Percentiles rank a stretch among this genome's conserved stretches.
Evolutionary conservation across 2,329 filamentous ascomycete genomes (phyloP).

Genomic region (Aspergillus fischeri): DNA sequence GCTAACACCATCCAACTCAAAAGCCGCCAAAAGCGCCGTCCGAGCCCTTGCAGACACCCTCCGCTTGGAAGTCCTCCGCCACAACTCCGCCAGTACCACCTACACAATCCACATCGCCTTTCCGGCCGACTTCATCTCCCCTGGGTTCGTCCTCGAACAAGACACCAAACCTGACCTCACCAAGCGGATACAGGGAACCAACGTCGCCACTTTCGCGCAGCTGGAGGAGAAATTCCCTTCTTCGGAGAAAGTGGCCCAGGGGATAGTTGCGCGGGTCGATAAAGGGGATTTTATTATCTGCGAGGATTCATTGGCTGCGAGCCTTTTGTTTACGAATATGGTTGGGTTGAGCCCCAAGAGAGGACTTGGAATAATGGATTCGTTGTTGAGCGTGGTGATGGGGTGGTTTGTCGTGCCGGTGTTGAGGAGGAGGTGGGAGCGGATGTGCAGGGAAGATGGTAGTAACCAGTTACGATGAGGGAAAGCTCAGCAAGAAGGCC

Average conservation of each 20-base stretch:
- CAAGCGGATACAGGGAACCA: constrained; percentile 3
- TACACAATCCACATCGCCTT: constrained; percentile 6
- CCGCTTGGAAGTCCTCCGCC: constrained; percentile 3
- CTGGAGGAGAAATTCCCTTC: constrained; percentile 1
- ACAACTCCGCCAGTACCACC: not conserved
- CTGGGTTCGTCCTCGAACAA: constrained; percentile 3
- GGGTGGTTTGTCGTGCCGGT: not conserved
- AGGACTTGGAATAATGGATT: not conserved
- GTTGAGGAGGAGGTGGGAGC: not conserved
- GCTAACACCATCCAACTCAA: not conserved
- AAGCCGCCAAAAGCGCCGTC: constrained; percentile 4
- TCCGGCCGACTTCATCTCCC: constrained; percentile 2
- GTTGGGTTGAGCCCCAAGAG: not conserved
- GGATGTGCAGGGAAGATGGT: not conserved
- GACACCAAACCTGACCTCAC: constrained; percentile 2
- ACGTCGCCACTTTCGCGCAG: constrained; percentile 1
- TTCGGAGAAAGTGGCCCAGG: not conserved
- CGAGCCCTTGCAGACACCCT: constrained; percentile 5
- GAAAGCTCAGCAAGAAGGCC: no score
- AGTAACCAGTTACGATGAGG: no score
- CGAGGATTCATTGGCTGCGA: not conserved
- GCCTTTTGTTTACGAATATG: constrained; percentile 1
- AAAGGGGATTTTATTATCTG: constrained; percentile 3
- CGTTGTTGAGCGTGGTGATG: not conserved
- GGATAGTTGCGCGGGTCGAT: constrained; percentile 1